Conservation (phyloP, 2,329 filamentous ascomycete species). For the Aspergillus sp. region DNA sequence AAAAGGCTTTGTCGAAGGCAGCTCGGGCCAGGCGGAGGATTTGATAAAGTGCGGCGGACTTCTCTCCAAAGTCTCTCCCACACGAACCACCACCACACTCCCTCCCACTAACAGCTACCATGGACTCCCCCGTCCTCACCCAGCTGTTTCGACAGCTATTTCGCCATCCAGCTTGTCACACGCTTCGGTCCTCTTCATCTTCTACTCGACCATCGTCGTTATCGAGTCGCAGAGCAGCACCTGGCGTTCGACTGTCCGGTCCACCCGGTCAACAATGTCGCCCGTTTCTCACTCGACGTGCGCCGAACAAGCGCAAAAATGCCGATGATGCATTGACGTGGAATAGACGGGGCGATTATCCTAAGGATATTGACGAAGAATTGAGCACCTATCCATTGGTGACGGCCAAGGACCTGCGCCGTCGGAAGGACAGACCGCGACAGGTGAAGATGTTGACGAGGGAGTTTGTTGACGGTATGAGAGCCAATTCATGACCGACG, state of each 20-base stretch:
- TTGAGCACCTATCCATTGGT: slow-evolving; percentile 76
- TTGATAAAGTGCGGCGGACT: too few species aligned
- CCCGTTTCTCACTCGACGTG: slow-evolving; percentile 27
- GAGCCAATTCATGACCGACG: neutral
- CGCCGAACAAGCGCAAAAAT: slow-evolving; percentile 30
- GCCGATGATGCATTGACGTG: slow-evolving; percentile 60
- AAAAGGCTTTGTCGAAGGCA: neutral
- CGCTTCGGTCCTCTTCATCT: slow-evolving; percentile 36
- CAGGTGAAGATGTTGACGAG: slow-evolving; percentile 94
- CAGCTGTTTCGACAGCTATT: slow-evolving; percentile 82
- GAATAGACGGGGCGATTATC: slow-evolving; percentile 75
- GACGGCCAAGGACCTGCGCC: slow-evolving; percentile 68
- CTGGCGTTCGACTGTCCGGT: slow-evolving; percentile 13
- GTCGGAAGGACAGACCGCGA: slow-evolving; percentile 65
- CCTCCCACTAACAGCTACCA: slow-evolving; percentile 28
- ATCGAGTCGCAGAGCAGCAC: slow-evolving; percentile 12
- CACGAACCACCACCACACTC: slow-evolving; percentile 3
- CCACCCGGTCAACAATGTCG: slow-evolving; percentile 26
- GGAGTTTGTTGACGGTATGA: slow-evolving; percentile 86
- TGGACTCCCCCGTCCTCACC: slow-evolving; percentile 74
- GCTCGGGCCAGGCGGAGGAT: neutral
- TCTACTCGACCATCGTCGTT: neutral
- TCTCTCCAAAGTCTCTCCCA: slow-evolving; percentile 1
- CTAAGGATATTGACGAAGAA: slow-evolving; percentile 69
- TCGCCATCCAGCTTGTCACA: slow-evolving; percentile 59